phyloP scores from a whole-genome alignment of 805 yeast species.

The Candida pseudofarinosa region DNA sequence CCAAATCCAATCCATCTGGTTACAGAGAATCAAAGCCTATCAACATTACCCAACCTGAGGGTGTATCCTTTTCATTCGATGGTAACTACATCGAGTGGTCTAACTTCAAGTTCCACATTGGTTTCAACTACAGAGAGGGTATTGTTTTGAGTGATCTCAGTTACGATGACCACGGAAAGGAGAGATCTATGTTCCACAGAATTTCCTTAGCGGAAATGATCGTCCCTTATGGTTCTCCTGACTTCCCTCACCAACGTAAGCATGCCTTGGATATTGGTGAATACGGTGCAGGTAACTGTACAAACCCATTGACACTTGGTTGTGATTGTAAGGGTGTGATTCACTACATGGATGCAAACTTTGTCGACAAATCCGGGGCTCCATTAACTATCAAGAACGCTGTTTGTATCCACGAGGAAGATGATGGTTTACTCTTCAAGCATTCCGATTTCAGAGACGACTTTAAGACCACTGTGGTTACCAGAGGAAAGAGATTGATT shows the following conservation, averaged over 20 bases:
- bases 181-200: slow-evolving; percentile 73
- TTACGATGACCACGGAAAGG: slow-evolving; percentile 72
- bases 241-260: slow-evolving; percentile 77
- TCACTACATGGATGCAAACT: slow-evolving; percentile 78
- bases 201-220: slow-evolving; percentile 78
- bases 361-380: slow-evolving; percentile 62
- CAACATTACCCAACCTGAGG: slow-evolving; percentile 74
- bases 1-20: slow-evolving; percentile 40
- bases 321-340: slow-evolving; percentile 86
- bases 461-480: slow-evolving; percentile 68
- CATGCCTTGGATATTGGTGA: slow-evolving; percentile 87
- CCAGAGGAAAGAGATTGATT: slow-evolving; percentile 70
- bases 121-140: slow-evolving; percentile 84
- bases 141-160: slow-evolving; percentile 70
- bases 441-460: slow-evolving; percentile 83
- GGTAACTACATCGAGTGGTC: slow-evolving; percentile 74
- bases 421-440: slow-evolving; percentile 73
- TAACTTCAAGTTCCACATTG: slow-evolving; percentile 72
- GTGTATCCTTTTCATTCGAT: slow-evolving; percentile 70
- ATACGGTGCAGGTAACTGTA: slow-evolving; percentile 84
- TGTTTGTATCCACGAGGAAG: slow-evolving; percentile 82
- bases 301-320: slow-evolving; percentile 73
- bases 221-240: slow-evolving; percentile 80
- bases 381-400: slow-evolving; percentile 72
- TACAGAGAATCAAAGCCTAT: slow-evolving; percentile 67